Evolutionary conservation across 2,329 filamentous ascomycete genomes (phyloP).

Genomic region (Cercospora sp.): DNA sequence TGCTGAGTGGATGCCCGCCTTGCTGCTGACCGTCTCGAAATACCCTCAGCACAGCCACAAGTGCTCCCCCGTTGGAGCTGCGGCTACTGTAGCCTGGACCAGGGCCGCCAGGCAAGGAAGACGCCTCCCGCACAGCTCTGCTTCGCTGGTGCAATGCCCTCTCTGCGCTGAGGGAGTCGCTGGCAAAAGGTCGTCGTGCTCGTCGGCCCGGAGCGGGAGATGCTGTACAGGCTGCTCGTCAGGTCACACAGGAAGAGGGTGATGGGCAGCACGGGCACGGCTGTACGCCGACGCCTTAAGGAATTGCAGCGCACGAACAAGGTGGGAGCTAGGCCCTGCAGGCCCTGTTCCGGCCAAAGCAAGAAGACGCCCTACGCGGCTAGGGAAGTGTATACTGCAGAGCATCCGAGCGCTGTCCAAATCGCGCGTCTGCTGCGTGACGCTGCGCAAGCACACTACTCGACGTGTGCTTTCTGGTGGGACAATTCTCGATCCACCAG

Average conservation of each 20-base stretch:
- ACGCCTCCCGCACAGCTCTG: background rate
- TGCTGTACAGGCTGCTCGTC: background rate
- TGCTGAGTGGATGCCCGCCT: slow-evolving; percentile 10
- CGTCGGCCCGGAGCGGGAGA: slow-evolving; percentile 13
- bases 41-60: slow-evolving; percentile 18
- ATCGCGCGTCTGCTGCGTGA: background rate
- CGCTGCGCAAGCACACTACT: too few species aligned
- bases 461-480: background rate
- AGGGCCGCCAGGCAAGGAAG: slow-evolving; percentile 5
- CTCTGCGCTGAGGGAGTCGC: background rate
- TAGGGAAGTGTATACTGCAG: background rate
- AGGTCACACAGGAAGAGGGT: slow-evolving; percentile 5
- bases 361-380: slow-evolving; percentile 11
- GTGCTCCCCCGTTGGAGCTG: background rate
- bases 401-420: background rate
- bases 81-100: slow-evolving; percentile 2
- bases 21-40: background rate
- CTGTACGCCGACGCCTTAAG: background rate
- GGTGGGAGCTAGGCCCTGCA: slow-evolving; percentile 14
- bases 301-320: background rate
- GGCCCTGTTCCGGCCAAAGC: slow-evolving; percentile 9
- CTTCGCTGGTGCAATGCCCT: background rate
- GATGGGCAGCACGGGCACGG: background rate
- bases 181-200: background rate
- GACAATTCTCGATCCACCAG: background rate